A percentile compares a stretch with the other conserved stretches of the same genome.
Conservation (phyloP, 306 rosid genomes). For the Cucurbita ficifolia region DNA sequence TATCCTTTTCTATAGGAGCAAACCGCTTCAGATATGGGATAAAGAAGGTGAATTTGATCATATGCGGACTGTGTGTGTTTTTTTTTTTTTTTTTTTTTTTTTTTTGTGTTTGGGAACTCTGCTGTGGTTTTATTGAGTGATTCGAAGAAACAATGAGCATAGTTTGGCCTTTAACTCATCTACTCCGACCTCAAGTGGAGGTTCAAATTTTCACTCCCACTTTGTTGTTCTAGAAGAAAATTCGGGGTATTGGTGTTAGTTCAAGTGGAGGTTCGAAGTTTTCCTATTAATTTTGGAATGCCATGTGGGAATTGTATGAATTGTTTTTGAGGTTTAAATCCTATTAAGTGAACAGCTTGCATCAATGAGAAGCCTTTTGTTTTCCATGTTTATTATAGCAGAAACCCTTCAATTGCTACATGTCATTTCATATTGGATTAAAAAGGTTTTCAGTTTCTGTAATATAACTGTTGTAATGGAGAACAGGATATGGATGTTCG, state of each 20-base stretch:
- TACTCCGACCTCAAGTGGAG: neutral
- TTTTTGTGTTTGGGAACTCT: neutral
- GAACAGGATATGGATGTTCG: neutral
- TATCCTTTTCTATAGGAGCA: constrained; percentile 40
- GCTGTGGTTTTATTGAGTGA: neutral
- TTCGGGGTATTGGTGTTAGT: neutral
- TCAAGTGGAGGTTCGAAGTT: neutral
- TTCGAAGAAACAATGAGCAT: neutral
- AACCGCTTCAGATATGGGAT: constrained; percentile 98
- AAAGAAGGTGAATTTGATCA: constrained; percentile 63
- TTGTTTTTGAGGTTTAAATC: neutral
- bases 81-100: neutral
- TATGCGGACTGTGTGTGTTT: neutral
- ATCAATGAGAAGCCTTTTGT: neutral
- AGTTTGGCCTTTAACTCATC: neutral
- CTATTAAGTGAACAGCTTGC: neutral
- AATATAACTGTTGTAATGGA: neutral
- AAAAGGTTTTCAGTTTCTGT: neutral
- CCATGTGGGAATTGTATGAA: neutral
- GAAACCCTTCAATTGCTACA: neutral
- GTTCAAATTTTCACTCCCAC: neutral
- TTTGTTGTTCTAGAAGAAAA: neutral
- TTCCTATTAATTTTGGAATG: neutral
- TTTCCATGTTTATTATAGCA: neutral
- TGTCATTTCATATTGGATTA: neutral